Evolutionary conservation across 2,329 filamentous ascomycete genomes (phyloP).

Genomic region (Nigrospora sphaerica): DNA sequence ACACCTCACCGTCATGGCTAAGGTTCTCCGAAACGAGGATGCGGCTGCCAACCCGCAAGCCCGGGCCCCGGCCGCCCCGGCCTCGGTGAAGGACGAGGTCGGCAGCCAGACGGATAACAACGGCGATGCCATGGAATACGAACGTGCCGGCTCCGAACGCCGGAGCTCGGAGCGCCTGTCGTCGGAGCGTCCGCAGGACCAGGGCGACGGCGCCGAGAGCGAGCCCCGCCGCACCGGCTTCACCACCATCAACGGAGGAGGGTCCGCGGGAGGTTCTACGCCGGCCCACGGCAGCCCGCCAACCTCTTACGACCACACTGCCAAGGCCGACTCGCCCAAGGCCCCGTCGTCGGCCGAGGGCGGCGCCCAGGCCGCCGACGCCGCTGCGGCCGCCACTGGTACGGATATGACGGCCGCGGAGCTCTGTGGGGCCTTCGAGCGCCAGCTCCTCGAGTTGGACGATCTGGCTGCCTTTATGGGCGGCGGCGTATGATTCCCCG

Average conservation of each 20-base stretch:
- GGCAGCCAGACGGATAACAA: constrained; percentile 48
- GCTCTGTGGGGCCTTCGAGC: constrained; percentile 51
- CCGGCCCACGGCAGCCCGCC: constrained; percentile 29
- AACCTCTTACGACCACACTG: constrained; percentile 18
- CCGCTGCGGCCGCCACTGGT: constrained; percentile 15
- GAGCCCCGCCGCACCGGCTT: constrained; percentile 50
- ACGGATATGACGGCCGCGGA: constrained; percentile 52
- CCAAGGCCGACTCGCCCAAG: constrained; percentile 28
- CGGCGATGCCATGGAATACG: constrained; percentile 51
- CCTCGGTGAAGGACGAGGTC: constrained; percentile 47
- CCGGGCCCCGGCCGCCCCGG: constrained; percentile 21
- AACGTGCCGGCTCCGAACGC: constrained; percentile 31
- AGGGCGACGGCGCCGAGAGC: constrained; percentile 37
- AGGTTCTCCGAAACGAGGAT: constrained; percentile 49
- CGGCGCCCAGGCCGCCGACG: constrained; percentile 13
- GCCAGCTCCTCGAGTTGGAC: constrained; percentile 52
- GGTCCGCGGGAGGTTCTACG: constrained; percentile 38
- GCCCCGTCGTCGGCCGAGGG: constrained; percentile 16
- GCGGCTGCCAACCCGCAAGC: constrained; percentile 21
- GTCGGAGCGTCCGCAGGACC: constrained; percentile 24
- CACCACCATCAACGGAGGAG: constrained; percentile 50
- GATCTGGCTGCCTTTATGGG: constrained; percentile 58
- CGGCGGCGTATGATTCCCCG: constrained; percentile 41
- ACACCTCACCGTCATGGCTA: constrained; percentile 54
- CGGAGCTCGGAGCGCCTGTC: constrained; percentile 31